Percentiles rank a stretch among this genome's conserved stretches.
These are phyloP conservation scores for Gynandropsis gynandra DNA, from an alignment of 345 rosid genomes.

Conservation along the genomic window DNA sequence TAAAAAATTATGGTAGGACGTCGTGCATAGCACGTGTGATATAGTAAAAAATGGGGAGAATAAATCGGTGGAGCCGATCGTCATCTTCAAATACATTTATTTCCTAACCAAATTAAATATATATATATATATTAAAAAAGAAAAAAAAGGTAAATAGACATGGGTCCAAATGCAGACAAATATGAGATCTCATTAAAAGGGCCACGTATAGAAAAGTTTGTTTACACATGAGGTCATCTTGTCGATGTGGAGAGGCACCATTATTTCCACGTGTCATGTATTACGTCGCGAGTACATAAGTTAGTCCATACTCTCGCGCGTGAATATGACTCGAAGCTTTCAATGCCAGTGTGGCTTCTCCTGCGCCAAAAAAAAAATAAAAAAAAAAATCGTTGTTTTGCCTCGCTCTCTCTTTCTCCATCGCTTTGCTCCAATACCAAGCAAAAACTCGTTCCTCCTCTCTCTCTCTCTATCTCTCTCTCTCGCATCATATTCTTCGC, in stretches of 20 bases:
- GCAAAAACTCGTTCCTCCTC: conserved; percentile 36
- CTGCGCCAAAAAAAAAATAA: conserved; percentile 12
- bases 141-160: neutral
- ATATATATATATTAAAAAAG: too few relatives aligned
- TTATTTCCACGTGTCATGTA: conserved; percentile 3
- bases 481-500: conserved; percentile 4
- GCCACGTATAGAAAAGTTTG: conserved; percentile 21
- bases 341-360: conserved; percentile 9
- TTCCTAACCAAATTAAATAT: too few relatives aligned
- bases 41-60: too few relatives aligned
- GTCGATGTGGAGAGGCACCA: conserved; percentile 18
- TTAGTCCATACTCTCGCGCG: conserved; percentile 13
- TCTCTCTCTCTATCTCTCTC: conserved; percentile 14
- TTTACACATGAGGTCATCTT: conserved; percentile 15
- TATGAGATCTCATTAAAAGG: conserved; percentile 8
- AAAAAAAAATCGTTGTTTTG: neutral
- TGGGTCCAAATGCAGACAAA: neutral
- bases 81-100: too few relatives aligned
- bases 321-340: conserved; percentile 9
- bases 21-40: conserved; percentile 22
- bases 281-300: neutral
- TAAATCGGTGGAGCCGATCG: conserved; percentile 22
- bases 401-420: conserved; percentile 16
- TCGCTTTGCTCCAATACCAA: conserved; percentile 52
- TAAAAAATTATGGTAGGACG: conserved; percentile 11